phyloP scores from a whole-genome alignment of 2,329 filamentous ascomycete species.

The Aulographum hederae region DNA sequence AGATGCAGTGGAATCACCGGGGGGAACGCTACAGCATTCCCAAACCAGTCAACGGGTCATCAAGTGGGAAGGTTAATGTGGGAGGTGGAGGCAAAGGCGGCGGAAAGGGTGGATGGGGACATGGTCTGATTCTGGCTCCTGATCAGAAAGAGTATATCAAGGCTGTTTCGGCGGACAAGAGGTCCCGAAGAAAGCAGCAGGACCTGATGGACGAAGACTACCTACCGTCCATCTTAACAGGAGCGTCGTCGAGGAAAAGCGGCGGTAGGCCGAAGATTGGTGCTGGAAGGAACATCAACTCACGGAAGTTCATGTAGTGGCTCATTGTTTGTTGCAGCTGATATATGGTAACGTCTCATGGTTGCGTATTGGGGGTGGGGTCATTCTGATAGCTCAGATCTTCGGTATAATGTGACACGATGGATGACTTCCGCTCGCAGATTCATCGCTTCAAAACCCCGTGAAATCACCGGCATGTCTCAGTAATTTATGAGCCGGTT shows the following conservation, averaged over 20 bases:
- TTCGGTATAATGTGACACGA: too few species aligned
- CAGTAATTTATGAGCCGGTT: too few species aligned
- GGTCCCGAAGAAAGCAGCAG: constrained; percentile 39
- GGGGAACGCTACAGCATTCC: constrained; percentile 88
- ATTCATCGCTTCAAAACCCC: too few species aligned
- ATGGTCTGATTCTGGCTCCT: constrained; percentile 67
- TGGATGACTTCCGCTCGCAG: too few species aligned
- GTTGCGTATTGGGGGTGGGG: too few species aligned
- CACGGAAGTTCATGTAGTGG: constrained; percentile 36
- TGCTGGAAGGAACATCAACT: constrained; percentile 73
- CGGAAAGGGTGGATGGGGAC: constrained; percentile 76
- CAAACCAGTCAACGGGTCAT: constrained; percentile 65
- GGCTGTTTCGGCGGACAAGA: constrained; percentile 43
- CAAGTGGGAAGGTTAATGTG: constrained; percentile 54
- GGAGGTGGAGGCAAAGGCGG: constrained; percentile 38
- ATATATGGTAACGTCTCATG: too few species aligned
- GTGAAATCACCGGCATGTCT: too few species aligned
- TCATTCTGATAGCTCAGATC: too few species aligned
- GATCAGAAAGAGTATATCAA: constrained; percentile 85
- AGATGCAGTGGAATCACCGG: constrained; percentile 90
- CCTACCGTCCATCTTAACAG: constrained; percentile 67
- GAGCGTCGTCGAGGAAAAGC: constrained; percentile 41
- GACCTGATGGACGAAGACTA: constrained; percentile 95
- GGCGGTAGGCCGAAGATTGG: constrained; percentile 62
- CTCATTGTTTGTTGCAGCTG: too few species aligned